Base-by-base conservation (phyloP, 345 rosid genomes). In the Rhodomyrtus tomentosa region DNA sequence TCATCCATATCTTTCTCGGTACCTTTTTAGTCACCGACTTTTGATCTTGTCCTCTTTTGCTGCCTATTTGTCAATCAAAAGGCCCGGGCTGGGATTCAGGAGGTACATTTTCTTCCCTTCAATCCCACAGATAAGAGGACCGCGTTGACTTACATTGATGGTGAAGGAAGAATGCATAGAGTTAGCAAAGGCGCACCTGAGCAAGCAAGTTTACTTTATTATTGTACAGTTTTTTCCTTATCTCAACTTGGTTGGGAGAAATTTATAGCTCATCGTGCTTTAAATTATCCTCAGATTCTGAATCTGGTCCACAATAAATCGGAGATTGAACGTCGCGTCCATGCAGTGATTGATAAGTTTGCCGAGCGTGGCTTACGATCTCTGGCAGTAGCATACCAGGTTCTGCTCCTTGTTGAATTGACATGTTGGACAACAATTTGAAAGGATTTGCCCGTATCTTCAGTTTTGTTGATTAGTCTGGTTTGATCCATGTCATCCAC, bases 141-240 rank as follows among this genome's bases (percentile, higher is more conserved):
- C 12, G 99, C 99, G 59, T 89, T 97, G 85, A 97, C 99, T 27
- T 97, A 95, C 82, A 86, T 91, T 84, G 99, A 95, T 82, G 48
- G 84, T 88, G 91, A 90, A 36, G 98, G 95, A 86, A 95, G 90
- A 93, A 95, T 95, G 99, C 98, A 93, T 82, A 93, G 99, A 90
- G 99, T 96, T 84, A 96, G 98, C 91, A 96, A 96, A 92, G 99
- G 99, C 83, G 99, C 99, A 81, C 99, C 99, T 1, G 99, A 97
- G 89, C 99, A 97, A 98, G 99, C 96, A 90, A 85, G 54, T 50
- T 84, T 53, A 38, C 51, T 50, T 50, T 58, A 55, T 53, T 38
- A 82, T 53, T 7, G 32, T n/a, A 76, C 10, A 50, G 55, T 36
- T 81, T 36, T 53, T 50, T 50, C 50, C 45, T 22, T 45, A 48